Evolutionary conservation across 225 moss, liverwort and hornwort species (phyloP), one percentile per base, ranked within the genome.

Genomic region (Thuidium tamariscinum): DNA sequence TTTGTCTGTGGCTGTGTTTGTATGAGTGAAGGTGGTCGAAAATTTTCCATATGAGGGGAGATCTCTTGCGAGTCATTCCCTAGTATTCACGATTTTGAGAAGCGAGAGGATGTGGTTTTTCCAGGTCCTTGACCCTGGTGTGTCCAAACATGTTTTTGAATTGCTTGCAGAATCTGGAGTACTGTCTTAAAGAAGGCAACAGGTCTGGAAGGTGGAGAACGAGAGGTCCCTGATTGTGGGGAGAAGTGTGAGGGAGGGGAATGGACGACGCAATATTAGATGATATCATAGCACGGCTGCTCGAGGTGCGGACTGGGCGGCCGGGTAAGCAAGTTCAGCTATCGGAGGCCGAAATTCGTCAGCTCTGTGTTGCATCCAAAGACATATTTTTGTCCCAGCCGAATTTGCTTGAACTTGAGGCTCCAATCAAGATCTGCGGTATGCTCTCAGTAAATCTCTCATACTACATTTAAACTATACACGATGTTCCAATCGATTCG

Each of bases 351-450:
- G 98, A 98, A 93, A 95, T 98, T 86, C 98, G 97, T 81, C 97
- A 94, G 94, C 93, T 98, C 72, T 98, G 98, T 90, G 82, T 96
- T 86, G 94, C 94, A 34, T 98, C 98, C 2, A 98, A 97, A 88
- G 96, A 98, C 79, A 95, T 97, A 76, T 97, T 98, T 91, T 90
- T 98, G 92, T 91, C 95, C 77, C 98, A 98, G 90, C 98, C 98
- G 46, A 98, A 98, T 91, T 92, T 98, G 34, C 95, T 98, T 32
- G 98, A 98, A 94, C 97, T 98, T 56, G 98, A 98, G 91, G 98
- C 98, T 81, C 98, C 98, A 44, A 97, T 98, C 91, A 98, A 98
- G 90, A 97, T 98, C 77, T 98, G 98, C 88, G 98, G 98, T 98
- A 94, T 66, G 81, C 41, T 54, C 41, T 84, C 22, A 63, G 39